A percentile compares a stretch with the other conserved stretches of the same genome.
Conservation (phyloP, 2,329 filamentous ascomycete species). For the Aspergillus neotritici region DNA sequence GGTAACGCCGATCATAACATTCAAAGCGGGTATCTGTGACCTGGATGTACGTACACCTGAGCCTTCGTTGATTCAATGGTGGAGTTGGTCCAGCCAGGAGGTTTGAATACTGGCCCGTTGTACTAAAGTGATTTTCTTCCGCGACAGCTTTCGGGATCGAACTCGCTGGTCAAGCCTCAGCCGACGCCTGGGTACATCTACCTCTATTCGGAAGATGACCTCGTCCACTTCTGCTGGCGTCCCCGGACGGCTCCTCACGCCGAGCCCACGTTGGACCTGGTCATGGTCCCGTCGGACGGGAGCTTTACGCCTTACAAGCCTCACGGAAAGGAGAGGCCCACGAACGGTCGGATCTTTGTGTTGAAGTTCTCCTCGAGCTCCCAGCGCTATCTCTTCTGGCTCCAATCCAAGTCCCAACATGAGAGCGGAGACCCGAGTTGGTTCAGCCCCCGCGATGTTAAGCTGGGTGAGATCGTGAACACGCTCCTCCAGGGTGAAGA, state of each 20-base stretch:
- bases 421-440: conserved; percentile 63
- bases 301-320: conserved; percentile 77
- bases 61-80: too few relatives aligned
- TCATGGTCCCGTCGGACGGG: conserved; percentile 89
- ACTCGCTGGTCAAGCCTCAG: conserved; percentile 67
- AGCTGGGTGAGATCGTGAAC: conserved; percentile 84
- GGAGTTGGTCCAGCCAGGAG: too few relatives aligned
- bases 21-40: conserved; percentile 90
- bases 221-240: conserved; percentile 97
- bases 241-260: conserved; percentile 65
- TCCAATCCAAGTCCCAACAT: conserved; percentile 84
- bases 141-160: conserved; percentile 24
- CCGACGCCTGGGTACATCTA: conserved; percentile 80
- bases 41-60: conserved; percentile 59
- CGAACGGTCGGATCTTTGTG: conserved; percentile 83
- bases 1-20: conserved; percentile 79
- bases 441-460: conserved; percentile 79
- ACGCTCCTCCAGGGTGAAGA: conserved; percentile 81
- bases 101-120: too few relatives aligned
- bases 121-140: too few relatives aligned
- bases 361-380: conserved; percentile 93
- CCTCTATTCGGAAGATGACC: conserved; percentile 87
- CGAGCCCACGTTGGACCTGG: conserved; percentile 75
- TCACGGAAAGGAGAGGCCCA: conserved; percentile 57
- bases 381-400: conserved; percentile 88